Evolutionary conservation across 345 rosid species (phyloP).

Genomic region (Hevea brasiliensis): DNA sequence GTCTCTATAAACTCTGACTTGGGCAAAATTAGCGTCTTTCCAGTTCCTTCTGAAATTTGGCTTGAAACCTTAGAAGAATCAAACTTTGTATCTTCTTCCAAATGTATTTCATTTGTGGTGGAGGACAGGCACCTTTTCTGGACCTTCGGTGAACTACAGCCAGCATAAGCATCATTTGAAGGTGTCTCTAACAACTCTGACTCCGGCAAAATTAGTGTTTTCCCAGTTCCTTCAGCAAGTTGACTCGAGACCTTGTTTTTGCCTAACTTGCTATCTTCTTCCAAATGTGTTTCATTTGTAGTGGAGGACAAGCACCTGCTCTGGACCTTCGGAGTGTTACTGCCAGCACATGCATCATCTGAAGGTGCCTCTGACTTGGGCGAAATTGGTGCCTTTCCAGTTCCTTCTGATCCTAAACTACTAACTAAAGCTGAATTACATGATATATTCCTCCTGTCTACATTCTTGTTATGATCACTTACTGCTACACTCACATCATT

Average conservation of each 20-base stretch:
- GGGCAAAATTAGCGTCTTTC: slow-evolving; percentile 36
- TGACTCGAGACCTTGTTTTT: no score
- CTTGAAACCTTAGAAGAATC: no score
- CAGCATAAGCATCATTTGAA: slow-evolving; percentile 29
- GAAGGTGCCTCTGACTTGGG: slow-evolving; percentile 36
- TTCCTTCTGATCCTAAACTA: slow-evolving; percentile 43
- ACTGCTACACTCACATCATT: slow-evolving; percentile 31
- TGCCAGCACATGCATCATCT: slow-evolving; percentile 28
- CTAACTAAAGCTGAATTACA: slow-evolving; percentile 43
- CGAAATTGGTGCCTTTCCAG: slow-evolving; percentile 37
- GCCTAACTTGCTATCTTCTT: neutral
- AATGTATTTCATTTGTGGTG: no score
- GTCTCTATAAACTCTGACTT: slow-evolving; percentile 34
- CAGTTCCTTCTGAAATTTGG: slow-evolving; percentile 25
- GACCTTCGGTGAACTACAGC: slow-evolving; percentile 22
- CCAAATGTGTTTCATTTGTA: slow-evolving; percentile 10
- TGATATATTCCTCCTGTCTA: slow-evolving; percentile 43
- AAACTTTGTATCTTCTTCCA: no score
- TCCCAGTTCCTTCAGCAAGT: slow-evolving; percentile 32
- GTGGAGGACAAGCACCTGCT: slow-evolving; percentile 13
- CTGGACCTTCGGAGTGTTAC: slow-evolving; percentile 26
- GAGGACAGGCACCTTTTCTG: slow-evolving; percentile 17
- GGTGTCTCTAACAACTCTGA: slow-evolving; percentile 34
- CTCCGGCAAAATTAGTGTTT: slow-evolving; percentile 36
- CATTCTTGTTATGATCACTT: slow-evolving; percentile 29